Evolutionary conservation across 805 yeast species (phyloP).

Genomic region (Starmerella powellii): DNA sequence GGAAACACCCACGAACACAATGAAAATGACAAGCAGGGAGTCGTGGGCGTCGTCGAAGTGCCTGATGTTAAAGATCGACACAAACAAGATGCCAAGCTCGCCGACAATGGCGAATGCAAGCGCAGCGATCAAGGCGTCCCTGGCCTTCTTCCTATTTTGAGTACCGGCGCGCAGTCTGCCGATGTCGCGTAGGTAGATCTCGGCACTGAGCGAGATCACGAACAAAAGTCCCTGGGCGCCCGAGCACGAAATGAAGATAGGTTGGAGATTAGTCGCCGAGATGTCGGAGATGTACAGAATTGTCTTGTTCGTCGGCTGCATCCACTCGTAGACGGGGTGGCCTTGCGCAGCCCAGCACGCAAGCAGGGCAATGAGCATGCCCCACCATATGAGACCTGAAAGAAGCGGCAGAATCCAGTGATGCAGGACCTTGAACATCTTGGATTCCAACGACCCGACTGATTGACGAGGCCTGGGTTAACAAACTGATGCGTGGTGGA

Average conservation of each 20-base stretch:
- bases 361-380: conserved; percentile 73
- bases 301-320: conserved; percentile 33
- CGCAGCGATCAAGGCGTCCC: conserved; percentile 33
- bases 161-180: conserved; percentile 40
- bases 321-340: conserved; percentile 53
- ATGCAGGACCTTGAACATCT: conserved; percentile 23
- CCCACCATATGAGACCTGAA: conserved; percentile 72
- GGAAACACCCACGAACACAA: conserved; percentile 52
- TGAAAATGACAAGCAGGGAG: conserved; percentile 61
- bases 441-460: neutral
- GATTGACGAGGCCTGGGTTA: no score
- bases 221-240: conserved; percentile 69
- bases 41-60: conserved; percentile 40
- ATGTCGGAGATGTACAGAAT: conserved; percentile 68
- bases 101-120: conserved; percentile 43
- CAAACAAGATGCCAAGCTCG: conserved; percentile 60
- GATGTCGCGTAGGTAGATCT: conserved; percentile 47
- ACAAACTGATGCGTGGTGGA: no score
- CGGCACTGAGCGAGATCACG: conserved; percentile 50
- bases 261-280: conserved; percentile 69
- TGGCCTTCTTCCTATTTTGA: conserved; percentile 5
- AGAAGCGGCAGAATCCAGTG: conserved; percentile 49
- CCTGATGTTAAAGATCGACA: conserved; percentile 59
- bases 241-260: conserved; percentile 68
- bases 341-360: conserved; percentile 74